Evolutionary conservation across 257 asterid species (phyloP).

Genomic region (Fraxinus quadrangulata): DNA sequence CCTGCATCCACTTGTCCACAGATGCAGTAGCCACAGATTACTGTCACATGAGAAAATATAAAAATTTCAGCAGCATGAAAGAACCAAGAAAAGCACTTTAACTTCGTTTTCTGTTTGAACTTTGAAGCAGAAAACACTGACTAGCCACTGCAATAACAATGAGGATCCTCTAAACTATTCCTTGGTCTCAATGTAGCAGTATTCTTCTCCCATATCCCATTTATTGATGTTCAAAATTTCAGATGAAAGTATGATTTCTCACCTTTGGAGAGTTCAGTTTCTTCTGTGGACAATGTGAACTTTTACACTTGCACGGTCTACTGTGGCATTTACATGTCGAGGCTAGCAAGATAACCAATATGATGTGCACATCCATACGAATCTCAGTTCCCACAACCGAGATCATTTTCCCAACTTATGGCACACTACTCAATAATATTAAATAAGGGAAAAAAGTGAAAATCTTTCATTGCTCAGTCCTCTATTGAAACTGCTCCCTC

Average conservation of each 20-base stretch:
- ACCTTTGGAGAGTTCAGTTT: neutral
- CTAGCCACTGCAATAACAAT: neutral
- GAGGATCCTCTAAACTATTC: neutral
- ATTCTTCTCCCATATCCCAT: neutral
- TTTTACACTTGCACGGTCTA: too few relatives aligned
- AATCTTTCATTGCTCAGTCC: too few relatives aligned
- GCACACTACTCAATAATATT: too few relatives aligned
- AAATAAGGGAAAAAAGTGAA: too few relatives aligned
- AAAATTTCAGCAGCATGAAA: neutral
- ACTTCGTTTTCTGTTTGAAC: neutral
- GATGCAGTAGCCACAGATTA: neutral
- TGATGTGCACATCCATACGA: neutral
- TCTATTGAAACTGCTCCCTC: slow-evolving; percentile 21
- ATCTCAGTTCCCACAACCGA: neutral
- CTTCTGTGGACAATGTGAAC: too few relatives aligned
- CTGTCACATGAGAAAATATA: neutral
- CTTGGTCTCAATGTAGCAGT: too few relatives aligned
- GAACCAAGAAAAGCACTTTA: neutral
- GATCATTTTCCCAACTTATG: too few relatives aligned
- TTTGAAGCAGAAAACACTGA: neutral
- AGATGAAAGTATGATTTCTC: neutral
- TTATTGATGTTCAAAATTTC: neutral
- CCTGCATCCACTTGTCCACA: neutral
- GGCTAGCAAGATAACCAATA: neutral
- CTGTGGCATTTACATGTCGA: too few relatives aligned